These are phyloP conservation scores for Coemansia furcata DNA, from an alignment of 192 early-diverging fungal species.

Conservation along the genomic window DNA sequence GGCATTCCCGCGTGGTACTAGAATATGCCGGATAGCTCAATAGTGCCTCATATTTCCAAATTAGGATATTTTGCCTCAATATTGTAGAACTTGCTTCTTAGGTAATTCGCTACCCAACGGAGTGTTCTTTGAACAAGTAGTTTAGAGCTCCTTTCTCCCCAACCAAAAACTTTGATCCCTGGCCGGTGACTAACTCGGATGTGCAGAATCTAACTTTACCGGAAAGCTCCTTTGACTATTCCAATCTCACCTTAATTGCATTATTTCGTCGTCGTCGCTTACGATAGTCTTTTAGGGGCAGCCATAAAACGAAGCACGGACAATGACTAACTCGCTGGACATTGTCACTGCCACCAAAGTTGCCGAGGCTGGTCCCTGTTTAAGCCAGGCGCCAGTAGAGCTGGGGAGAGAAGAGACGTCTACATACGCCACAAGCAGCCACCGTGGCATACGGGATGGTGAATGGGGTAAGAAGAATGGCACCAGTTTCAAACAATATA, in stretches of 20 bases:
- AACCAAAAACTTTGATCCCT: not conserved
- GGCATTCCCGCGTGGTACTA: conserved; percentile 52
- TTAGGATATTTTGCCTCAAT: not conserved
- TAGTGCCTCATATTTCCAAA: not conserved
- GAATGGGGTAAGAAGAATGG: conserved; percentile 2
- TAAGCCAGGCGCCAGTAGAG: not conserved
- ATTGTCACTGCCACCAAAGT: not conserved
- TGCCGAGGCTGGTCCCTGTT: not conserved
- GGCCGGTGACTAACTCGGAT: not conserved
- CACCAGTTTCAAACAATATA: not conserved
- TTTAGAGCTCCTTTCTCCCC: not conserved
- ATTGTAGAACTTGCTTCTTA: not conserved
- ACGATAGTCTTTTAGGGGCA: not conserved
- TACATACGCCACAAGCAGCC: conserved; percentile 1
- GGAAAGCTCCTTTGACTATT: not conserved
- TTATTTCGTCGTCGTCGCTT: not conserved
- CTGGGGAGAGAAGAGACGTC: not conserved
- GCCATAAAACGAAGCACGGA: not conserved
- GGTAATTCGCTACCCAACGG: not conserved
- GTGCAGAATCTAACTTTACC: not conserved
- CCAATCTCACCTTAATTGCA: not conserved
- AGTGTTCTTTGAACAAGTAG: not conserved
- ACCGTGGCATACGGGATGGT: not conserved
- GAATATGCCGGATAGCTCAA: not conserved
- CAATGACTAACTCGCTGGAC: not conserved